Percentiles rank a stretch among this genome's conserved stretches.
Conservation (phyloP, 768 basidiomycete species). For the Stropharia rugosoannulata region DNA sequence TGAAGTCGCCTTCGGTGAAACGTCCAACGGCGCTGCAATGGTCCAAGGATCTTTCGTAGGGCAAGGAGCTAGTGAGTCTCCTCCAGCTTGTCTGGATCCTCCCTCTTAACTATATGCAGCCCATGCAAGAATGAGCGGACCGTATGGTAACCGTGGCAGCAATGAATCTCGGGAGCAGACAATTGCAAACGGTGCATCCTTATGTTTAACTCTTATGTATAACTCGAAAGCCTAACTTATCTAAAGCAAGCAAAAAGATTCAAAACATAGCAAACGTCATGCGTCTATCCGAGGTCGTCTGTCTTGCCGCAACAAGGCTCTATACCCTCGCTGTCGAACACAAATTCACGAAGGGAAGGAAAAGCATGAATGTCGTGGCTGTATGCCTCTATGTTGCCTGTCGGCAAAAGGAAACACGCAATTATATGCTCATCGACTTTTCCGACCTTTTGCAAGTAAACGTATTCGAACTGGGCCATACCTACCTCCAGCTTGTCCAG, state of each 20-base stretch:
- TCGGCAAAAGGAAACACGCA: slow-evolving; percentile 84
- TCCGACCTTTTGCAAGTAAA: slow-evolving; percentile 96
- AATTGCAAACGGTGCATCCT: slow-evolving; percentile 75
- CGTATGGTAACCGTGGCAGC: slow-evolving; percentile 76
- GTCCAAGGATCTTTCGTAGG: slow-evolving; percentile 93
- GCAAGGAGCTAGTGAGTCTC: slow-evolving; percentile 80
- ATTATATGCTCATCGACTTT: slow-evolving; percentile 98
- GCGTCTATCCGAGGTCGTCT: slow-evolving; percentile 76
- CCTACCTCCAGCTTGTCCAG: slow-evolving; percentile 92
- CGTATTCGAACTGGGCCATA: slow-evolving; percentile 95
- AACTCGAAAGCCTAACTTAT: slow-evolving; percentile 3
- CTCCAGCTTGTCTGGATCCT: not conserved
- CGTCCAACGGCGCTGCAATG: slow-evolving; percentile 87
- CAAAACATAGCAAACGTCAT: slow-evolving; percentile 78
- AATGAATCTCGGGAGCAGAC: slow-evolving; percentile 89
- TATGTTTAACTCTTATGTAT: not conserved
- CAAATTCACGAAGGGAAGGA: slow-evolving; percentile 92
- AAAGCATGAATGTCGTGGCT: slow-evolving; percentile 90
- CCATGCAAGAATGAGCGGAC: slow-evolving; percentile 78
- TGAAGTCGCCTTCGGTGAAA: slow-evolving; percentile 96
- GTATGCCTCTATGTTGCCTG: slow-evolving; percentile 96
- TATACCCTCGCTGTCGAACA: slow-evolving; percentile 94
- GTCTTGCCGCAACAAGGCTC: slow-evolving; percentile 78
- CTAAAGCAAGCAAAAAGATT: slow-evolving; percentile 77
- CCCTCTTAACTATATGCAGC: slow-evolving; percentile 40